A percentile compares a stretch with the other conserved stretches of the same genome.
Evolutionary conservation across 352 stramenopile species (phyloP).

Genomic region (Phytophthora chlamydospora): DNA sequence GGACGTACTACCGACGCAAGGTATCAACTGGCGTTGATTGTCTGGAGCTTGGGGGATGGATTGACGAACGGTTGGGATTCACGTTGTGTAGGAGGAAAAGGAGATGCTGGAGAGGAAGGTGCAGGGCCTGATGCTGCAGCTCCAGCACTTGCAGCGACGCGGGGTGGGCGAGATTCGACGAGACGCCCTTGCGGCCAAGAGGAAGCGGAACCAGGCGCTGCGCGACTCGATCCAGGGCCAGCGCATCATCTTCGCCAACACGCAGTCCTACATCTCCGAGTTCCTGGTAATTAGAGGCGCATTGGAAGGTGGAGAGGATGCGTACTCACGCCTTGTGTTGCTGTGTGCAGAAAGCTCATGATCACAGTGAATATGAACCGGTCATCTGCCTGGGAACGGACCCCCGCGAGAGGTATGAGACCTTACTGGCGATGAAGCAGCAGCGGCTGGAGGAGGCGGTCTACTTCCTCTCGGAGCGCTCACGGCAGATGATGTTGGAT

Average conservation of each 20-base stretch:
- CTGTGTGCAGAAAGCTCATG: conserved; percentile 30
- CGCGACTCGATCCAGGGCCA: conserved; percentile 41
- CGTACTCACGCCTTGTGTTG: not conserved
- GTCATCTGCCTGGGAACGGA: conserved; percentile 40
- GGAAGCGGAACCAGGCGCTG: conserved; percentile 36
- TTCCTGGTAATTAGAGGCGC: conserved; percentile 35
- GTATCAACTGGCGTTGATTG: conserved; percentile 10
- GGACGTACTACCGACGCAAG: conserved; percentile 60
- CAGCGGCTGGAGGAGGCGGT: conserved; percentile 46
- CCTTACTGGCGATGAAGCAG: conserved; percentile 43
- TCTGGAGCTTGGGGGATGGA: not conserved
- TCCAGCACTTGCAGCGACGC: conserved; percentile 31
- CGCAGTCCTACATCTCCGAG: conserved; percentile 37
- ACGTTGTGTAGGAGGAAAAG: conserved; percentile 38
- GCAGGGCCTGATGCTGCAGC: conserved; percentile 31
- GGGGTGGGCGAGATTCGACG: conserved; percentile 34
- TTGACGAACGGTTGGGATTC: not conserved
- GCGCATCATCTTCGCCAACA: conserved; percentile 47
- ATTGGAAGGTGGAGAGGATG: not conserved
- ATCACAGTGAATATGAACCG: conserved; percentile 40
- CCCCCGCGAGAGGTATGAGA: conserved; percentile 28
- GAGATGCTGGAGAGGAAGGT: conserved; percentile 37
- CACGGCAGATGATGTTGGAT: conserved; percentile 37
- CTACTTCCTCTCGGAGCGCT: conserved; percentile 43
- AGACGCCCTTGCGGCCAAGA: conserved; percentile 24